These are phyloP conservation scores for Phytophthora citricola DNA, from an alignment of 352 stramenopile genomes.

Conservation along the genomic window DNA sequence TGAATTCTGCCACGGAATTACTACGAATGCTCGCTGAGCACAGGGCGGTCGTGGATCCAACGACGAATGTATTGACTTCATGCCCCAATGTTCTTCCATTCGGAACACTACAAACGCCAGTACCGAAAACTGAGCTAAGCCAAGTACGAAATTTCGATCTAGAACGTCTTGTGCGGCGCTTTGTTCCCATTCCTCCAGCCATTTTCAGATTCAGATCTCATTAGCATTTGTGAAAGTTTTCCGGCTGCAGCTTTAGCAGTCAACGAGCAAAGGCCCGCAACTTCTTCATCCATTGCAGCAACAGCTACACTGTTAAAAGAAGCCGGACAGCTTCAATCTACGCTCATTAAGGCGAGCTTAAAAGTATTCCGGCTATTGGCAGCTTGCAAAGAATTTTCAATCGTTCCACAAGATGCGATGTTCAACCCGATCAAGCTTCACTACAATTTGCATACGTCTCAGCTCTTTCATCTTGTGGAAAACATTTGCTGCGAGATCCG, in stretches of 20 bases:
- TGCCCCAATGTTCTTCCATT: constrained; percentile 40
- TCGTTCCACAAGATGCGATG: constrained; percentile 10
- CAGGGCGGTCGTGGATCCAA: constrained; percentile 47
- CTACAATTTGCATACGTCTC: constrained; percentile 49
- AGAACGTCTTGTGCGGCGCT: constrained; percentile 36
- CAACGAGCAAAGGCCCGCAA: neutral
- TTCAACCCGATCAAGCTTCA: constrained; percentile 49
- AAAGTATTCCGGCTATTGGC: constrained; percentile 58
- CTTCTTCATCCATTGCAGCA: neutral
- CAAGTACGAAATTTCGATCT: constrained; percentile 14
- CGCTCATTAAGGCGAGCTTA: constrained; percentile 63
- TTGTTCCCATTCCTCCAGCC: constrained; percentile 45
- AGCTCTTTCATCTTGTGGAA: constrained; percentile 56
- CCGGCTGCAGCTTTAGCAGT: neutral
- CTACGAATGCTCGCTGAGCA: constrained; percentile 57
- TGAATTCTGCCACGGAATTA: constrained; percentile 53
- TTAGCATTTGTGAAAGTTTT: constrained; percentile 56
- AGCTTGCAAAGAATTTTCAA: constrained; percentile 39
- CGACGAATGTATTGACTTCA: constrained; percentile 33
- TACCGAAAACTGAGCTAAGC: no score
- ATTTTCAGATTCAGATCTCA: constrained; percentile 53
- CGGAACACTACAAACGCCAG: constrained; percentile 32
- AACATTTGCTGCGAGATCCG: constrained; percentile 51
- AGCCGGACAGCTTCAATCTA: constrained; percentile 38
- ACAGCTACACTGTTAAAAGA: constrained; percentile 31